Percentiles rank a stretch among this genome's conserved stretches.
phyloP scores from a whole-genome alignment of 2,329 filamentous ascomycete species.

The Claviceps africana region DNA sequence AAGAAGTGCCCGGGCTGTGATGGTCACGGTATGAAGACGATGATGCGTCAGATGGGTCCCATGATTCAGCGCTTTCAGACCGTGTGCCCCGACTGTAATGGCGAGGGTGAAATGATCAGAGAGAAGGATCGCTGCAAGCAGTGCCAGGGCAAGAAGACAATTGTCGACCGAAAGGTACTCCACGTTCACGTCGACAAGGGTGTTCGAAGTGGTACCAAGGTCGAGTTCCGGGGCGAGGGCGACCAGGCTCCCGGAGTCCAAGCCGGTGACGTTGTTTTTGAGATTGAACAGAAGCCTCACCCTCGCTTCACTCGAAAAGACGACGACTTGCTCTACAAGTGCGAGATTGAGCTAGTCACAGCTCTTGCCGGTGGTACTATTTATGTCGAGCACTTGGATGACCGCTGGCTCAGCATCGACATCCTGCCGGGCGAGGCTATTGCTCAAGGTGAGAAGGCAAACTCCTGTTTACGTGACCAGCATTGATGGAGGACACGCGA shows the following conservation, averaged over 20 bases:
- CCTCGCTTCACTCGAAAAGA: slow-evolving; percentile 87
- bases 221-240: slow-evolving; percentile 93
- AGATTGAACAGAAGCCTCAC: slow-evolving; percentile 99
- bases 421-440: slow-evolving; percentile 93
- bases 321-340: slow-evolving; percentile 89
- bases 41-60: slow-evolving; percentile 99
- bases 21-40: slow-evolving; percentile 95
- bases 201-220: slow-evolving; percentile 85
- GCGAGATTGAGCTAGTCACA: slow-evolving; percentile 89
- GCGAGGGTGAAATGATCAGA: slow-evolving; percentile 90
- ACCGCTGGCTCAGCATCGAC: slow-evolving; percentile 88
- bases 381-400: slow-evolving; percentile 91
- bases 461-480: not conserved
- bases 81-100: slow-evolving; percentile 94
- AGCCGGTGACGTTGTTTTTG: slow-evolving; percentile 92
- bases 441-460: slow-evolving; percentile 58
- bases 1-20: slow-evolving; percentile 85
- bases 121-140: slow-evolving; percentile 97
- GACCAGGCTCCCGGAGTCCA: slow-evolving; percentile 89
- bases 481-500: not conserved
- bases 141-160: slow-evolving; percentile 94
- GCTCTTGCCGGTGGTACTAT: slow-evolving; percentile 84
- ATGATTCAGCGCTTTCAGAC: slow-evolving; percentile 99
- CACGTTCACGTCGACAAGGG: slow-evolving; percentile 96
- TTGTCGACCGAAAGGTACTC: slow-evolving; percentile 93